Evolutionary conservation across 441 rosid species (phyloP), one percentile per base, ranked within the genome.

Genomic region (Sinapis alba): DNA sequence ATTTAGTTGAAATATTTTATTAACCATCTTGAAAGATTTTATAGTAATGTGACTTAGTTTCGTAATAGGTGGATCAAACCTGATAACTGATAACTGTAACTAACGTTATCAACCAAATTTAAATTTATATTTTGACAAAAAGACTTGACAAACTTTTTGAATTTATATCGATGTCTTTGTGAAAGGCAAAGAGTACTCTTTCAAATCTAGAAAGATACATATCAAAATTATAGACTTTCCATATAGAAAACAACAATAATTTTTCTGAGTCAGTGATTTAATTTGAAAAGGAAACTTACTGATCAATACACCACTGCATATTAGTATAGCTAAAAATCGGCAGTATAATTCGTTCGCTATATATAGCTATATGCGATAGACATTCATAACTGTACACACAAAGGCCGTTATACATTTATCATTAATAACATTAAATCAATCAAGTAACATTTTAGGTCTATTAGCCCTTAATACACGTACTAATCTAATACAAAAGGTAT

Each of bases 391-490:
- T 19, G 56, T 43, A 30, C 41, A 65, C 38, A 34, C 20, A 32
- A 41, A 57, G 57, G 19, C 24, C 56, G 50, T 56, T 12, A 58
- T 47, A 54, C 53, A 63, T 41, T 36, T 47, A 38, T 24, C 61
- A 24, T 12, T 16, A 47, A 70, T 64, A 30, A 57, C 10, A 58
- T 15, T 72, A 77, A 78, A 76, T 76, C 75, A 65, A 47, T 47
- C 58, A 15, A 58, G n/a, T 28, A 26, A 63, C 70, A 69, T 63
- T 38, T 45, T 45, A 45, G 19, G 51, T 45, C 51, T 6, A 71
- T 77, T 77, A 77, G 62, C 34, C 72, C 72, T 66, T 60, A 65
- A 71, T 65, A 58, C 69, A 71, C 58, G 71, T 59, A 64, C 43
- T 38, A 65, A 61, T 78, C 38, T 36, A 16, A 47, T 47, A 47